Base-by-base conservation (phyloP, 148 eudicot species). In the Oxyria digyna region DNA sequence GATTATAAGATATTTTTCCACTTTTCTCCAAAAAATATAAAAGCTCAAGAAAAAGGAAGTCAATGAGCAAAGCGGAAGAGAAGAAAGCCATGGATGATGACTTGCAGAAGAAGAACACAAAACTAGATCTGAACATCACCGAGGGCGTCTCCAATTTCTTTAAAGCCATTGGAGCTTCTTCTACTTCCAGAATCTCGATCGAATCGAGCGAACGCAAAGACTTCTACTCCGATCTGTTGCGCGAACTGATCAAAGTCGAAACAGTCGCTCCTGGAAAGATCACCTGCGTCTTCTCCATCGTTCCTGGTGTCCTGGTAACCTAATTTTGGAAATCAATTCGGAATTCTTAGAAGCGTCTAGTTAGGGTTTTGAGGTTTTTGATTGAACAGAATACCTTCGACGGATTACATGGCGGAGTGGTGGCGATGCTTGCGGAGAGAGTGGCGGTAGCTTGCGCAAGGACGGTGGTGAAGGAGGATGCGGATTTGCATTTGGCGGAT, bases 331-430 rank as follows among this genome's bases (percentile, higher is more conserved):
- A 35, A 35, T 35, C 38, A 38, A 38, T 38, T 38, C 3, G 18
- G 15, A 2, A 15, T 13, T 14, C 50, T 3, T 35, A 35, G 38
- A 35, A 35, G 38, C 3, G n/a, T 17, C 6, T 3, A 42, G 15
- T 52, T 52, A 24, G 59, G 59, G 59, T 52, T 52, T 21, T 8
- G 50, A 20, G 23, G 11, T 27, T 55, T 27, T 27, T 57, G 9
- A 29, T n/a, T 50, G 10, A 4, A 0, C 38, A 43, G 71, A 29
- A 69, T 41, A 32, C 3, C 0, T 69, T 50, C 49, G 74, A 81
- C 4, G 91, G 91, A 70, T 76, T 92, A 75, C 96, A 92, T 74
- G 98, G 98, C 69, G 96, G 94, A 67, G 84, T 80, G 42, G 88
- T 89, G 71, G 94, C 83, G n/a, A 76, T 85, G 43, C 70, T 86